Evolutionary conservation across 768 basidiomycete species (phyloP), one percentile per base, ranked within the genome.

Genomic region (Dictyophora rubrovolvata): DNA sequence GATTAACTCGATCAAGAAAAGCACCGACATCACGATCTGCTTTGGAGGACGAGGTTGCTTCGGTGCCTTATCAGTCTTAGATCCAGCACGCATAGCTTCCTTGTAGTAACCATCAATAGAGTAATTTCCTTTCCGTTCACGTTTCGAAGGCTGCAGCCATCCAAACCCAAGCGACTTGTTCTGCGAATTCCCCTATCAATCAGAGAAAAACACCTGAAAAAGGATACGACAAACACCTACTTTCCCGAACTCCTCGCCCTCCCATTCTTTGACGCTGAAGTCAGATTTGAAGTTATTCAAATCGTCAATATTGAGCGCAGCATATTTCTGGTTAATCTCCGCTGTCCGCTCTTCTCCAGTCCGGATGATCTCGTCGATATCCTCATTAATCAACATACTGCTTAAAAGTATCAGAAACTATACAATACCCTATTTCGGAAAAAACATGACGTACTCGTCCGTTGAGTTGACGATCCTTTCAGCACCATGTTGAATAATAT

Each of bases 401-500:
- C 22, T 28, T 7, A 28, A 7, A 28, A 28, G 28, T 28, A 7
- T 28, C 28, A 28, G 17, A 5, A 46, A 33, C 35, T 8, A 47
- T 59, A 8, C 64, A 23, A 20, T 12, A 52, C 28, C 48, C 48
- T 4, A 20, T 16, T 60, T 55, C 51, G 61, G 56, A 18, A 17
- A 59, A 28, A 28, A 28, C 28, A 28, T 37, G 49, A 35, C 86
- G 62, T 60, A 92, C 89, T 84, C 82, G 12, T 89, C 86, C 0
- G 71, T 69, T 3, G 84, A 75, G 67, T 87, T 95, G 70, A 98
- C 93, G 59, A 99, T 97, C 71, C 91, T 89, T 70, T 98, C 95
- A 0, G 93, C 95, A 18, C 96, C 95, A 66, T 95, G 93, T 6
- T 93, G 86, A 60, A 99, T 98, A 93, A 98, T 99, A 68, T 98